phyloP scores from a whole-genome alignment of 1,139 yeast genomes.

The Citeromyces siamensis region DNA sequence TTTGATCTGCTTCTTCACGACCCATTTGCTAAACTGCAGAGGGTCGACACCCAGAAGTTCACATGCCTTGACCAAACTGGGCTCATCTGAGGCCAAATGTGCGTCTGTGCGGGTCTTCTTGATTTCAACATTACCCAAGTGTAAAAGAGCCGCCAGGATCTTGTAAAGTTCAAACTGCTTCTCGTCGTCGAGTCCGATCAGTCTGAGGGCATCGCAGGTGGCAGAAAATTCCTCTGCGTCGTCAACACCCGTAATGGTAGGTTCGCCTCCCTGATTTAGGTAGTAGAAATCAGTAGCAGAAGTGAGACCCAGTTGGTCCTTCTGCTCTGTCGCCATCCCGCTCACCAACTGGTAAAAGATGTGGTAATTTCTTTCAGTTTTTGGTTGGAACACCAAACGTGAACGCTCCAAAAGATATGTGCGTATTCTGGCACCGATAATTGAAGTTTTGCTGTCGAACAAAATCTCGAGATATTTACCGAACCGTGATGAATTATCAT shows the following conservation, averaged over 20 bases:
- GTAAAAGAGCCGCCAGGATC: slow-evolving; percentile 80
- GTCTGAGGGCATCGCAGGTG: slow-evolving; percentile 62
- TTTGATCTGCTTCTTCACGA: slow-evolving; percentile 80
- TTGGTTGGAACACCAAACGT: slow-evolving; percentile 87
- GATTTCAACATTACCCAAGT: slow-evolving; percentile 86
- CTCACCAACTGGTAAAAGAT: slow-evolving; percentile 85
- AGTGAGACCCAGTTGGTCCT: slow-evolving; percentile 45
- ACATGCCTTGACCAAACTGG: slow-evolving; percentile 73
- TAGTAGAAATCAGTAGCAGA: slow-evolving; percentile 62
- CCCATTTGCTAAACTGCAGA: slow-evolving; percentile 73
- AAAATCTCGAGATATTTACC: slow-evolving; percentile 92
- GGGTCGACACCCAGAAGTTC: slow-evolving; percentile 79
- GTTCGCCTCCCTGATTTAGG: slow-evolving; percentile 83
- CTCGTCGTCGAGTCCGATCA: slow-evolving; percentile 59
- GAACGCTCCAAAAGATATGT: slow-evolving; percentile 91
- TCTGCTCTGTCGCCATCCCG: slow-evolving; percentile 58
- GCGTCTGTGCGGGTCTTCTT: slow-evolving; percentile 84
- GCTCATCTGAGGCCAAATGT: slow-evolving; percentile 73
- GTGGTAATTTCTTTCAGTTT: slow-evolving; percentile 84
- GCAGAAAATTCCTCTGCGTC: slow-evolving; percentile 66
- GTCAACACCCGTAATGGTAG: slow-evolving; percentile 65
- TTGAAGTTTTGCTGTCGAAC: slow-evolving; percentile 61
- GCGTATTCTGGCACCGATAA: slow-evolving; percentile 89
- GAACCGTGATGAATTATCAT: slow-evolving; percentile 93
- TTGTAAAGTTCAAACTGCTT: slow-evolving; percentile 63